Percentiles rank a stretch among this genome's conserved stretches.
phyloP scores from a whole-genome alignment of 179 eudicot genomes.

The Silene coronaria region DNA sequence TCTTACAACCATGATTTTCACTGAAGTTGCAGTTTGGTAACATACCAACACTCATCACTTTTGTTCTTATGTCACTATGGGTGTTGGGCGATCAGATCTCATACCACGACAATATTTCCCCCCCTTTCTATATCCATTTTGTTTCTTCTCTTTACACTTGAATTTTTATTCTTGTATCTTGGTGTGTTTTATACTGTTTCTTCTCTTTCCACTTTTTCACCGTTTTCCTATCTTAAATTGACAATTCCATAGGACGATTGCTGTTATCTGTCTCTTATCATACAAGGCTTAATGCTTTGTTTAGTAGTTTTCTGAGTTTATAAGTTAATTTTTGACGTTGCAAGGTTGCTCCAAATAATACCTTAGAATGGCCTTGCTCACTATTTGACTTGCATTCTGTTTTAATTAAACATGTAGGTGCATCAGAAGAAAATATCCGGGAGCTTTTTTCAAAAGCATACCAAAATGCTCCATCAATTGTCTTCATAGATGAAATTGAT shows the following conservation, averaged over 20 bases:
- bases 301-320: neutral
- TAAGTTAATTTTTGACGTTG: neutral
- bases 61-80: too few relatives aligned
- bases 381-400: neutral
- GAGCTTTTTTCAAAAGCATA: slow-evolving; percentile 84
- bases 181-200: neutral
- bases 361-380: neutral
- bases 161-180: neutral
- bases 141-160: neutral
- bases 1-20: neutral
- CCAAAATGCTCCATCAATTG: slow-evolving; percentile 82
- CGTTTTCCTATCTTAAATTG: neutral
- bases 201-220: neutral
- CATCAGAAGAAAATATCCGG: slow-evolving; percentile 79
- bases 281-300: neutral
- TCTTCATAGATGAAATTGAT: slow-evolving; percentile 92
- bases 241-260: neutral
- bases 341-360: neutral
- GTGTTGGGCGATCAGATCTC: neutral
- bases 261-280: neutral
- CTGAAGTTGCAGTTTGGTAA: neutral
- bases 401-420: slow-evolving; percentile 41
- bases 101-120: neutral
- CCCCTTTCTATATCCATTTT: neutral
- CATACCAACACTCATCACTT: too few relatives aligned